Evolutionary conservation across 2,329 filamentous ascomycete genomes (phyloP).

Genomic region (Moelleriella libera): DNA sequence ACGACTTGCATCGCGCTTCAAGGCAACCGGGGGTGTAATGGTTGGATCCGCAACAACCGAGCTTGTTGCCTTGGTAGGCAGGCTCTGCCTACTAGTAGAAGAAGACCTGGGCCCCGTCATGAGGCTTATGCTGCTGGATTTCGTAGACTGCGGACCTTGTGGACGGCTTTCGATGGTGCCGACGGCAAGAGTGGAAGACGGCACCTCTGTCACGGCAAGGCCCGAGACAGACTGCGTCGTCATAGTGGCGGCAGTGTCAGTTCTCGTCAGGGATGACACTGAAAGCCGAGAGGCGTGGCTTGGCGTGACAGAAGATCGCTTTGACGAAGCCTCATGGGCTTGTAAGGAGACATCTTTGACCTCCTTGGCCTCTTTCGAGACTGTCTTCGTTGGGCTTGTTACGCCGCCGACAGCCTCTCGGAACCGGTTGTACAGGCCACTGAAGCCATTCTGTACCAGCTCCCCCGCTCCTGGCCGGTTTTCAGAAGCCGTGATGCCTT

Average conservation of each 20-base stretch:
- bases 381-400: slow-evolving; percentile 24
- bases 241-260: slow-evolving; percentile 20
- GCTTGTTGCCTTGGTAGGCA: slow-evolving; percentile 27
- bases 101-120: slow-evolving; percentile 29
- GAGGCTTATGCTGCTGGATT: slow-evolving; percentile 32
- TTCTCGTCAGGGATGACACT: slow-evolving; percentile 24
- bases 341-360: slow-evolving; percentile 19
- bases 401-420: slow-evolving; percentile 66
- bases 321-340: slow-evolving; percentile 19
- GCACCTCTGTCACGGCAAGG: slow-evolving; percentile 18
- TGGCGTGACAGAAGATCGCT: slow-evolving; percentile 25
- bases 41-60: slow-evolving; percentile 26
- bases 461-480: slow-evolving; percentile 59
- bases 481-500: slow-evolving; percentile 43
- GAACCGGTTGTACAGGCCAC: slow-evolving; percentile 76
- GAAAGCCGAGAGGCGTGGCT: slow-evolving; percentile 27
- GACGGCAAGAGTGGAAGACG: slow-evolving; percentile 19
- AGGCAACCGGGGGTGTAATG: slow-evolving; percentile 34
- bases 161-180: slow-evolving; percentile 24
- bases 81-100: slow-evolving; percentile 21
- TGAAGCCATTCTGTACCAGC: slow-evolving; percentile 70
- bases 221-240: slow-evolving; percentile 17
- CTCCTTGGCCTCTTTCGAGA: slow-evolving; percentile 17
- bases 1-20: slow-evolving; percentile 32
- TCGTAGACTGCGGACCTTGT: slow-evolving; percentile 28